Conservation (phyloP, 1,284 basidiomycete genomes). For the Tausonia pullulans region DNA sequence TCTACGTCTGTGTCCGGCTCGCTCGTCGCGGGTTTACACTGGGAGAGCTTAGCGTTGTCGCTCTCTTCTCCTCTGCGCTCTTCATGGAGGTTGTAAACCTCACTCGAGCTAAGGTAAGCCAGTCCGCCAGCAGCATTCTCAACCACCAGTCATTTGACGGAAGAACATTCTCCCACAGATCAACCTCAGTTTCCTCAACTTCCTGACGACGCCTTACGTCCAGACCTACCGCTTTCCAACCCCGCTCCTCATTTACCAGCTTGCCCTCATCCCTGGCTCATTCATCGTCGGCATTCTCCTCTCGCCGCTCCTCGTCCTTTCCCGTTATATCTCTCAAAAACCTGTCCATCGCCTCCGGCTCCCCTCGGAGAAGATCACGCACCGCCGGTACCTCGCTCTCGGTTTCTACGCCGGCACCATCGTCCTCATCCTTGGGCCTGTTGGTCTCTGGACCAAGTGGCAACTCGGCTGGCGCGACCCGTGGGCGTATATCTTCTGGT, state of each 20-base stretch:
- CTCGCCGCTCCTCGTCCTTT: conserved; percentile 86
- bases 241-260: conserved; percentile 81
- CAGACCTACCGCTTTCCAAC: conserved; percentile 89
- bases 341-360: conserved; percentile 80
- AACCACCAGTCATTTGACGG: neutral
- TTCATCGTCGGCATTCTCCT: conserved; percentile 84
- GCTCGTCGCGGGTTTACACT: conserved; percentile 89
- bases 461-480: conserved; percentile 73
- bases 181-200: conserved; percentile 41
- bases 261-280: conserved; percentile 85
- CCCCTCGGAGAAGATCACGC: conserved; percentile 74
- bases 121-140: neutral
- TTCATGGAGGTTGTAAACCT: conserved; percentile 75
- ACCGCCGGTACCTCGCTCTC: conserved; percentile 71
- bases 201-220: conserved; percentile 69
- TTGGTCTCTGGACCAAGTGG: conserved; percentile 89
- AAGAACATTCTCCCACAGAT: neutral
- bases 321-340: conserved; percentile 80
- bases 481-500: conserved; percentile 74
- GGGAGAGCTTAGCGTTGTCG: conserved; percentile 81
- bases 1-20: conserved; percentile 80
- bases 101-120: conserved; percentile 60
- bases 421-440: conserved; percentile 68
- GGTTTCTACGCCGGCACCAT: conserved; percentile 73
- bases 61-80: conserved; percentile 74